Conservation (phyloP, 352 stramenopile species). For the Globisporangium heterothallicum region DNA sequence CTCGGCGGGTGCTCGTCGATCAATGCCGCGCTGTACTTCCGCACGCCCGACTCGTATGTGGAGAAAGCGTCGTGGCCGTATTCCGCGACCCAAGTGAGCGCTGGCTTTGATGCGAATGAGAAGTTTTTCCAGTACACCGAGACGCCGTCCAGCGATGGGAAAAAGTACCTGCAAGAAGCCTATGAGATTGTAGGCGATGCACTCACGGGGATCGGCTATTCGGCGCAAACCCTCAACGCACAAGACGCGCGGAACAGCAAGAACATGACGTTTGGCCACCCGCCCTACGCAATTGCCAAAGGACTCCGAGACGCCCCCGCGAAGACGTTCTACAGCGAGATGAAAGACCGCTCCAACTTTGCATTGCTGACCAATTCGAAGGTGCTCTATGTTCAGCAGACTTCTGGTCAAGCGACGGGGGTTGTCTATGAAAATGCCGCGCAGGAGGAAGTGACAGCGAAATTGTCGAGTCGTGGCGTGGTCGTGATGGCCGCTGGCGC, state of each 20-base stretch:
- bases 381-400: constrained; percentile 46
- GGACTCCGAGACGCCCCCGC: constrained; percentile 42
- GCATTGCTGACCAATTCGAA: constrained; percentile 38
- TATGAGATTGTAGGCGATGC: constrained; percentile 40
- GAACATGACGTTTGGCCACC: constrained; percentile 37
- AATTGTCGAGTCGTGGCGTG: constrained; percentile 32
- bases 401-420: constrained; percentile 29
- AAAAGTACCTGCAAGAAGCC: constrained; percentile 41
- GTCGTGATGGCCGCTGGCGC: constrained; percentile 77
- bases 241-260: constrained; percentile 41
- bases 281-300: constrained; percentile 46
- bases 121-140: constrained; percentile 36
- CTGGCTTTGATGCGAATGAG: constrained; percentile 44
- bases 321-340: constrained; percentile 46
- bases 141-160: constrained; percentile 37
- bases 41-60: constrained; percentile 47
- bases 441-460: constrained; percentile 10
- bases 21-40: constrained; percentile 78
- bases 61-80: constrained; percentile 35
- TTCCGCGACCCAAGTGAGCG: constrained; percentile 43
- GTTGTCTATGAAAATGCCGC: constrained; percentile 36
- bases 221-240: constrained; percentile 30
- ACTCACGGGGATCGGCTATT: constrained; percentile 22
- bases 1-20: constrained; percentile 77
- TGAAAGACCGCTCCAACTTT: constrained; percentile 40